A percentile compares a stretch with the other conserved stretches of the same genome.
phyloP scores from a whole-genome alignment of 129 eudicot species.

The Gnaphalium uliginosum region DNA sequence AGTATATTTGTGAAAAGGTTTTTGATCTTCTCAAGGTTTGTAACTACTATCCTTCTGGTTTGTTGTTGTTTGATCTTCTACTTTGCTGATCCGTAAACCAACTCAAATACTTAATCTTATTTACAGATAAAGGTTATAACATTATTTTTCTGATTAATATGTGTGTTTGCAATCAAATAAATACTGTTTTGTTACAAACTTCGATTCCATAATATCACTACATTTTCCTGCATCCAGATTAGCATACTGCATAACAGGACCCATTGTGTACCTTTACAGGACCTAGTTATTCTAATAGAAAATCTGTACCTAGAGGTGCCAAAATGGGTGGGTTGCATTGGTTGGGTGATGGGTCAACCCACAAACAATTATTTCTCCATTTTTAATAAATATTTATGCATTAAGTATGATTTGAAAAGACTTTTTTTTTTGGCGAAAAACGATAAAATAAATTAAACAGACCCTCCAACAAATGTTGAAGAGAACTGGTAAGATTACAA shows the following conservation, averaged over 20 bases:
- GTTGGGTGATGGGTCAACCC: background rate
- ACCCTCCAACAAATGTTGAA: too few species aligned
- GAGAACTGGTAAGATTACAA: too few species aligned
- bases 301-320: background rate
- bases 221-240: too few species aligned
- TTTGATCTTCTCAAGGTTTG: conserved; percentile 96
- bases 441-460: too few species aligned
- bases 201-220: too few species aligned
- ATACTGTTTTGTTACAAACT: background rate
- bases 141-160: background rate
- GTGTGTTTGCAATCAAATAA: background rate
- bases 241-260: background rate
- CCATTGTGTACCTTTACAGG: background rate
- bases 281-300: background rate
- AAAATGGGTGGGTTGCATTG: background rate
- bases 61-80: background rate
- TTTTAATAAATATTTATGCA: too few species aligned
- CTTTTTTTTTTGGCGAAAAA: too few species aligned
- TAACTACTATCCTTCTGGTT: conserved; percentile 1
- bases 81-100: background rate
- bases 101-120: background rate
- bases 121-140: background rate
- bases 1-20: conserved; percentile 93
- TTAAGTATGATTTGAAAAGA: background rate
- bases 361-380: too few species aligned